Base-by-base conservation (phyloP, 1,139 yeast genomes). In the Suhomyces maxii region DNA sequence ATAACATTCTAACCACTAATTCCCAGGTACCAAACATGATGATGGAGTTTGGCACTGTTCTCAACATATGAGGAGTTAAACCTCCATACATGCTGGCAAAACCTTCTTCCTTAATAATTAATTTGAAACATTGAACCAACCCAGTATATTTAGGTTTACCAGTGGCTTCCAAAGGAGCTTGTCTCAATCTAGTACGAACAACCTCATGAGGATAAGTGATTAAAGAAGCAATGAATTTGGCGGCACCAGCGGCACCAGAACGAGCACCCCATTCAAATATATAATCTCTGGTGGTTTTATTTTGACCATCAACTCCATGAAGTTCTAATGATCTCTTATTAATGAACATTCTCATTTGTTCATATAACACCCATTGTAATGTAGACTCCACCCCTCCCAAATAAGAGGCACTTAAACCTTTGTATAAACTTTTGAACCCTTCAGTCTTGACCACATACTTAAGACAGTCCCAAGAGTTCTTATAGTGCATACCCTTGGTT, bases 11-110 rank as follows among this genome's bases (percentile, higher is more conserved):
- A 37, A 93, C 90, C 42, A 95, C 89, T 40, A 95, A 68, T 62
- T 95, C 99, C 98, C 99, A 95, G 2, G 99, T 91, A 34, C 99
- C 99, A 74, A 95, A 95, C 98, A 95, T 93, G 54, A 95, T 91
- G 63, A 95, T 90, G 57, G 97, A 89, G 67, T 93, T 95, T 2
- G 99, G 99, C 41, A 95, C 99, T 0, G 99, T 95, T 67, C 99
- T 81, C 69, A 95, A 79, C 58, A 95, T 74, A 68, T 95, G 99
- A 3, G 99, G 98, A 1, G 99, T 93, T 61, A 95, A 76, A 1
- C 99, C 99, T 49, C 99, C 97, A 62, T 95, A 95, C 91, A 95
- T 87, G 36, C 97, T 87, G 4, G 80, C 84, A 45, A 93, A 67
- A 0, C 99, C 99, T 69, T 95, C 99, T 62, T 93, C 97, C 59